Percentiles rank a stretch among this genome's conserved stretches.
Conservation (phyloP, 2,329 filamentous ascomycete genomes). For the Metarhizium guizhouense region DNA sequence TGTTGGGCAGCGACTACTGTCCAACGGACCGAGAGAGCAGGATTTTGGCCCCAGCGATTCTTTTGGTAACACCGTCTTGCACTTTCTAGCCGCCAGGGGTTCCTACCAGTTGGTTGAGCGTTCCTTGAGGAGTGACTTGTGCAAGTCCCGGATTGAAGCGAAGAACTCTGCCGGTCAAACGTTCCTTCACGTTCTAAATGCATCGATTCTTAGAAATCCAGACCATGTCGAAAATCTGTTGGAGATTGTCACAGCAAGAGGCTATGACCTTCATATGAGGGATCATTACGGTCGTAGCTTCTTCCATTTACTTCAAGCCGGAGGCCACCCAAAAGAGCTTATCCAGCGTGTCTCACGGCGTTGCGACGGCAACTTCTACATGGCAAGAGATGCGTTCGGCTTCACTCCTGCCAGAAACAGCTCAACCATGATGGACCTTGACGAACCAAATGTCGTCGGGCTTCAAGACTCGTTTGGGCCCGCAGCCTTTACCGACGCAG, state of each 20-base stretch:
- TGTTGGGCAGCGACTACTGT: conserved; percentile 10
- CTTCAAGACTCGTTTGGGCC: conserved; percentile 2
- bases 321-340: conserved; percentile 16
- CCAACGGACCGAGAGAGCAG: background rate
- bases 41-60: conserved; percentile 22
- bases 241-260: conserved; percentile 7
- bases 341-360: conserved; percentile 23
- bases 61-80: conserved; percentile 40
- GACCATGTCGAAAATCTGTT: conserved; percentile 20
- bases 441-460: conserved; percentile 1
- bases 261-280: conserved; percentile 24
- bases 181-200: conserved; percentile 35
- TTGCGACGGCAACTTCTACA: conserved; percentile 22
- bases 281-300: conserved; percentile 46
- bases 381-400: conserved; percentile 42
- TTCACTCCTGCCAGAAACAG: conserved; percentile 13
- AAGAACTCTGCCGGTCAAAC: conserved; percentile 38
- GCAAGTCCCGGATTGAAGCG: conserved; percentile 13
- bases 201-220: conserved; percentile 22
- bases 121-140: conserved; percentile 13
- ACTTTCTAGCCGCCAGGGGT: conserved; percentile 33
- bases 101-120: conserved; percentile 18
- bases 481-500: conserved; percentile 4
- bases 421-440: conserved; percentile 6
- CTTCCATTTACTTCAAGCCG: conserved; percentile 33